Conservation (phyloP, 208 protist species). For the Crithidia expoeki region DNA sequence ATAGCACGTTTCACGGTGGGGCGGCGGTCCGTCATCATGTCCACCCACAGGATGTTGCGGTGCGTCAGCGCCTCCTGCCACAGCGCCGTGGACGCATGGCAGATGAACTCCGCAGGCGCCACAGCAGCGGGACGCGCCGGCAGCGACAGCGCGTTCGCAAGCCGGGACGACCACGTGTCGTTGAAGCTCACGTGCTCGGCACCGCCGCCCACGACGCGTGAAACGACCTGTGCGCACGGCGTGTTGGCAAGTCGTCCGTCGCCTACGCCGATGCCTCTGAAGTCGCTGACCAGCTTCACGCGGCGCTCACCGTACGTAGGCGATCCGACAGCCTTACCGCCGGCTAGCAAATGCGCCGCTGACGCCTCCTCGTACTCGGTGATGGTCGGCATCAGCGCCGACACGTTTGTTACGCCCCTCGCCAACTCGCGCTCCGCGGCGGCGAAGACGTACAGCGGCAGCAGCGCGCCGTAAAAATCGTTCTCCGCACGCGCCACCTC, state of each 20-base stretch:
- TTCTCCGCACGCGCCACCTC: too few species aligned
- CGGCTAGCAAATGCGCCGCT: neutral
- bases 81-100: constrained; percentile 23
- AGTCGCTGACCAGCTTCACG: neutral
- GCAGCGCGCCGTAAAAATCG: constrained; percentile 13
- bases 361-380: constrained; percentile 20
- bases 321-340: neutral
- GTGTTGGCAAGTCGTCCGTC: neutral
- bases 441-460: constrained; percentile 18
- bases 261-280: neutral
- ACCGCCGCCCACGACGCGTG: neutral
- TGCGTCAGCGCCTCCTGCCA: constrained; percentile 40
- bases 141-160: constrained; percentile 4
- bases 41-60: constrained; percentile 39
- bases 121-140: constrained; percentile 15
- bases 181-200: neutral
- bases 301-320: constrained; percentile 2
- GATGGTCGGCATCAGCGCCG: constrained; percentile 13
- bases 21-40: constrained; percentile 38
- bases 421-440: constrained; percentile 8
- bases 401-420: neutral
- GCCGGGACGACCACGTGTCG: neutral
- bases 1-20: constrained; percentile 25
- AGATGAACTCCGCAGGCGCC: constrained; percentile 18
- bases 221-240: constrained; percentile 1